Percentiles rank a stretch among this genome's conserved stretches.
phyloP scores from a whole-genome alignment of 1,284 basidiomycete species.

The Omphalotus olearius region DNA sequence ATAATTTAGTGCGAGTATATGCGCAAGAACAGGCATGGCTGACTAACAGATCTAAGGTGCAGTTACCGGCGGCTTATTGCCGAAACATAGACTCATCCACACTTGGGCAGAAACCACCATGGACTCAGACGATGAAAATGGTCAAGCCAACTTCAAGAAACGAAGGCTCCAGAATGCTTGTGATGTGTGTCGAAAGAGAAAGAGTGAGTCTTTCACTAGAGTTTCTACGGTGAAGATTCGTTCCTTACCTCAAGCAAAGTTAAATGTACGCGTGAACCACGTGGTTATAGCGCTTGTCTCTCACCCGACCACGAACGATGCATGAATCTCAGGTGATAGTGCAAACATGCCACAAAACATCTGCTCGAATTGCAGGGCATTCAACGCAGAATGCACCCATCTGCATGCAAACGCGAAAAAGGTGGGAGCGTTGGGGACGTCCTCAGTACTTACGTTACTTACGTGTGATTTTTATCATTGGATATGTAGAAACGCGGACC shows the following conservation, averaged over 20 bases:
- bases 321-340: conserved; percentile 6
- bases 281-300: not conserved
- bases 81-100: no score
- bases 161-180: conserved; percentile 10
- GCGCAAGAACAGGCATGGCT: no score
- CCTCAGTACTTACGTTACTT: no score
- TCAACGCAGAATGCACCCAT: conserved; percentile 7
- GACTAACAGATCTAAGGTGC: no score
- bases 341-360: conserved; percentile 1
- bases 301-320: not conserved
- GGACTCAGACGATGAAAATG: not conserved
- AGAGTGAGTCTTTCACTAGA: not conserved
- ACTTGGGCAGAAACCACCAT: no score
- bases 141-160: not conserved
- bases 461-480: not conserved
- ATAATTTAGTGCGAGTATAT: no score
- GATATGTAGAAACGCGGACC: conserved; percentile 5
- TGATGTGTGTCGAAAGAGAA: conserved; percentile 7
- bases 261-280: not conserved
- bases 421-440: not conserved
- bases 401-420: not conserved
- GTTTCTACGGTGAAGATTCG: not conserved
- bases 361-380: conserved; percentile 6
- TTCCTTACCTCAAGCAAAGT: not conserved
- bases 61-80: no score